These are phyloP conservation scores for Dipodascus albidus DNA, from an alignment of 805 yeast species.

Conservation along the genomic window DNA sequence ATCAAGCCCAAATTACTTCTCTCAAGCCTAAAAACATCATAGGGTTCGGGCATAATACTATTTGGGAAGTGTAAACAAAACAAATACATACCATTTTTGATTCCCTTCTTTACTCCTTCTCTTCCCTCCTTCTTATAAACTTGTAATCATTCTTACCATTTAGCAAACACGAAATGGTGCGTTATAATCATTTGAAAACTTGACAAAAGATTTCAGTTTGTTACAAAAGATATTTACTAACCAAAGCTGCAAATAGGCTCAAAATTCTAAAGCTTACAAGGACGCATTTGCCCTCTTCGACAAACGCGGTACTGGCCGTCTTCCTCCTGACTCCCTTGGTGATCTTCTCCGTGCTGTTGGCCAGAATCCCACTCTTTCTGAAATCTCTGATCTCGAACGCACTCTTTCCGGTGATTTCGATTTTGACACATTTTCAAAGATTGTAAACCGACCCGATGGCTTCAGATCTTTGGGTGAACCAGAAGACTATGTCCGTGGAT, in stretches of 20 bases:
- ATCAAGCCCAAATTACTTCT: too few species aligned
- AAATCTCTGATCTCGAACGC: constrained; percentile 51
- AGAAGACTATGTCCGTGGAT: constrained; percentile 86
- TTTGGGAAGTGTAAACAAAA: not conserved
- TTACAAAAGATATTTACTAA: too few species aligned
- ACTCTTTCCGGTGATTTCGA: constrained; percentile 36
- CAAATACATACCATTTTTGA: not conserved
- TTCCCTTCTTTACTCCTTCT: not conserved
- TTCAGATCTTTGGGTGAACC: constrained; percentile 82
- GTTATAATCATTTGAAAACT: too few species aligned
- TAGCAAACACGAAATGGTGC: too few species aligned
- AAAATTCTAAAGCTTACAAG: constrained; percentile 41
- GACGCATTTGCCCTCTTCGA: constrained; percentile 97
- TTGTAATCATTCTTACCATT: too few species aligned
- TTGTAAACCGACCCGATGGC: constrained; percentile 78
- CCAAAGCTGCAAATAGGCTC: not conserved
- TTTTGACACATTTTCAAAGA: constrained; percentile 63
- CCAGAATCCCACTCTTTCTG: constrained; percentile 93
- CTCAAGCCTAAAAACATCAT: too few species aligned
- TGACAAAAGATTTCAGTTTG: too few species aligned
- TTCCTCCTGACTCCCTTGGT: constrained; percentile 74
- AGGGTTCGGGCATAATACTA: not conserved
- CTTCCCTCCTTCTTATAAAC: not conserved
- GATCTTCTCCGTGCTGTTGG: constrained; percentile 95
- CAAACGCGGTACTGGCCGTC: constrained; percentile 89